These are phyloP conservation scores for bread wheat (Triticum aestivum) DNA, from an alignment of 176 grass and related monocot genomes.

Conservation along the genomic window DNA sequence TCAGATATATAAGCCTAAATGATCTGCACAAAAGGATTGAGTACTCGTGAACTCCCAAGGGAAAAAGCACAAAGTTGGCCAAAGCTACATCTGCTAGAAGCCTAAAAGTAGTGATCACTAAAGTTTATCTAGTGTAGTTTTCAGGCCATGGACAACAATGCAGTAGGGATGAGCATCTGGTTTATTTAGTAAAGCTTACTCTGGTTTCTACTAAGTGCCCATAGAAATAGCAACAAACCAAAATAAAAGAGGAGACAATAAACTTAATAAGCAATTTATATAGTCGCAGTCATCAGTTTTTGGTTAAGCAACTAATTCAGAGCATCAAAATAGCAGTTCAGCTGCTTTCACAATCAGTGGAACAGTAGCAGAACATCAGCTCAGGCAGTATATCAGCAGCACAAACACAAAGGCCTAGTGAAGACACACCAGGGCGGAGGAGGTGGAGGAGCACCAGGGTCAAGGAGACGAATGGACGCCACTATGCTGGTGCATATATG, in stretches of 20 bases:
- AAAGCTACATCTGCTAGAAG: not conserved
- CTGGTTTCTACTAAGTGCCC: not conserved
- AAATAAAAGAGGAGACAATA: not conserved
- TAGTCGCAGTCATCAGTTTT: not conserved
- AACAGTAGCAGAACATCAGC: not conserved
- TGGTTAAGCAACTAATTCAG: not conserved
- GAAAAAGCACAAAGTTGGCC: not conserved
- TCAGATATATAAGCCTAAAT: not conserved
- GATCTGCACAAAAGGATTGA: not conserved
- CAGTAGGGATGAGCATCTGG: not conserved
- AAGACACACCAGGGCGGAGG: not conserved
- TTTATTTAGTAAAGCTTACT: slow-evolving; percentile 1
- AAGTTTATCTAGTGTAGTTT: not conserved
- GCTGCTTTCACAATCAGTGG: not conserved
- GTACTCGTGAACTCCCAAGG: not conserved
- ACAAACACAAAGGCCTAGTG: not conserved
- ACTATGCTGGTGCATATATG: not conserved
- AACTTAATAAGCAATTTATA: not conserved
- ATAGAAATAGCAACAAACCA: not conserved
- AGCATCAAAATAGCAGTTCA: not conserved
- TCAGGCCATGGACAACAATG: not conserved
- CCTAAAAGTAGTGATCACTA: not conserved
- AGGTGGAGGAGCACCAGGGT: not conserved
- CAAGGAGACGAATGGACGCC: not conserved
- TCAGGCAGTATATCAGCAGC: not conserved